These are phyloP conservation scores for Gigaspora rosea DNA, from an alignment of 192 early-diverging fungal genomes.

Conservation along the genomic window DNA sequence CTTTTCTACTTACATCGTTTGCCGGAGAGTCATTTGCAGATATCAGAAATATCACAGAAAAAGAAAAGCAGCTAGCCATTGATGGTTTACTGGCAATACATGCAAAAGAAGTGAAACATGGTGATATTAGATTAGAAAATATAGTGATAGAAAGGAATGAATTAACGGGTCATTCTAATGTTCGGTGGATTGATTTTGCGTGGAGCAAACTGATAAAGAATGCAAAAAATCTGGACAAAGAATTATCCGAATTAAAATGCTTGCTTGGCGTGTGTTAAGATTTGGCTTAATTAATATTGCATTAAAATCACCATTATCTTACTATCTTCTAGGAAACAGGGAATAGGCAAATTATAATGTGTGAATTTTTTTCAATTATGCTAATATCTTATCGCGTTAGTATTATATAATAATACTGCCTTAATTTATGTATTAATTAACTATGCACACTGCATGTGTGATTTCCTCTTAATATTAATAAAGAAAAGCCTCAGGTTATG, in stretches of 20 bases:
- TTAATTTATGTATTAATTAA: too few species aligned
- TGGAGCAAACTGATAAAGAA: constrained; percentile 17
- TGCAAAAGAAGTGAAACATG: constrained; percentile 31
- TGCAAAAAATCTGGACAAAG: constrained; percentile 8
- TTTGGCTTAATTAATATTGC: too few species aligned
- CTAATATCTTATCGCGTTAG: too few species aligned
- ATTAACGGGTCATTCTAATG: not conserved
- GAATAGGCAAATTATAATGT: too few species aligned
- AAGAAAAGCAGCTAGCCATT: constrained; percentile 17
- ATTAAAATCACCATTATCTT: too few species aligned
- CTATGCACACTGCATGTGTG: too few species aligned
- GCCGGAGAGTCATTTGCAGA: not conserved
- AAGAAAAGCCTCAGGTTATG: too few species aligned
- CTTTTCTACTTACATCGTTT: constrained; percentile 10
- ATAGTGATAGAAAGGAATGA: constrained; percentile 31
- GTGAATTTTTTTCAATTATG: too few species aligned
- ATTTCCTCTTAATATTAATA: too few species aligned
- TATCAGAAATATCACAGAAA: not conserved
- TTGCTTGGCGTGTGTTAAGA: constrained; percentile 13
- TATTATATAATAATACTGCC: too few species aligned
- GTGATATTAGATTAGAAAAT: constrained; percentile 35
- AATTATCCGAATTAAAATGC: not conserved
- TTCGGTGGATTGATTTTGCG: constrained; percentile 27
- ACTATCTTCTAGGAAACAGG: too few species aligned
- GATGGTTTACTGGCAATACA: constrained; percentile 31